Conservation (phyloP, 768 basidiomycete species). For the Dacryopinax primogenitus region DNA sequence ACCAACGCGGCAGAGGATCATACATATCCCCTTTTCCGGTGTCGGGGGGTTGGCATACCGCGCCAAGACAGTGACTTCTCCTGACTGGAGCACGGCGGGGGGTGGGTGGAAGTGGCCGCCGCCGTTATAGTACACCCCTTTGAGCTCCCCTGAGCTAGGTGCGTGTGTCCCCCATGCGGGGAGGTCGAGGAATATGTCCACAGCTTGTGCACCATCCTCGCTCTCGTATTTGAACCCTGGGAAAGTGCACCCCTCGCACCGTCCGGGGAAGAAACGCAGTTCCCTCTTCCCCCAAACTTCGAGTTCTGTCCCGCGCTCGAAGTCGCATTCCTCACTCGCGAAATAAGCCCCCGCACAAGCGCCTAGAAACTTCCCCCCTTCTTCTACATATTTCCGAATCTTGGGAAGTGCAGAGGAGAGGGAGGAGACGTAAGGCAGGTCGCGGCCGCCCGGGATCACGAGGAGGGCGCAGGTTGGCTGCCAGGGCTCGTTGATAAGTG, state of each 20-base stretch:
- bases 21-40: conserved; percentile 24
- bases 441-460: conserved; percentile 54
- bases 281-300: conserved; percentile 32
- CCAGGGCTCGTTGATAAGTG: conserved; percentile 65
- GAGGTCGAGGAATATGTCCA: conserved; percentile 23
- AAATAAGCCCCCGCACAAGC: conserved; percentile 51
- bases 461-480: conserved; percentile 58
- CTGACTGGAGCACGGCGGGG: background rate
- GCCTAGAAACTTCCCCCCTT: conserved; percentile 59
- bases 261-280: conserved; percentile 33
- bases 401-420: conserved; percentile 31
- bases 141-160: conserved; percentile 12
- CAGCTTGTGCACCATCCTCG: conserved; percentile 32
- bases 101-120: conserved; percentile 31
- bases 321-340: conserved; percentile 30
- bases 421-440: conserved; percentile 31
- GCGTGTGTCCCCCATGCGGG: conserved; percentile 18
- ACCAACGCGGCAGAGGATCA: conserved; percentile 31
- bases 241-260: conserved; percentile 32
- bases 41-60: conserved; percentile 25
- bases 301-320: conserved; percentile 30
- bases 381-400: conserved; percentile 47
- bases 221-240: conserved; percentile 33
- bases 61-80: conserved; percentile 28
- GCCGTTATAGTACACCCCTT: conserved; percentile 35